A percentile compares a stretch with the other conserved stretches of the same genome.
phyloP scores from a whole-genome alignment of 2,329 filamentous ascomycete genomes.

The Trichoderma koningii region DNA sequence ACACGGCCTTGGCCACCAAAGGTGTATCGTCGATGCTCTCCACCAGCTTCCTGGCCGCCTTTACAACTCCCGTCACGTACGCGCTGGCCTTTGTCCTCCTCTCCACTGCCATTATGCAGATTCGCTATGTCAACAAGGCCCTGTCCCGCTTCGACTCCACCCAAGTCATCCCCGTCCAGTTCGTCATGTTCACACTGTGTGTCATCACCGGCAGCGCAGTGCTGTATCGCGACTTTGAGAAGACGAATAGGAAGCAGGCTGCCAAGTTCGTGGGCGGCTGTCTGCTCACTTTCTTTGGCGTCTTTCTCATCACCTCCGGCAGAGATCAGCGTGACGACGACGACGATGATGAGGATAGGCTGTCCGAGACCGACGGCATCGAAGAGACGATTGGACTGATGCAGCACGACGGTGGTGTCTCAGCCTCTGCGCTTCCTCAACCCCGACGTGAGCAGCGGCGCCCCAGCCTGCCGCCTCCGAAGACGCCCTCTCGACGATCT shows the following conservation, averaged over 20 bases:
- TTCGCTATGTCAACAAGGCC: conserved; percentile 87
- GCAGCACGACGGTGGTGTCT: conserved; percentile 48
- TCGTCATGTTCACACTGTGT: conserved; percentile 92
- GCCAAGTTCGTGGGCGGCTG: conserved; percentile 89
- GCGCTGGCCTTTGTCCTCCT: conserved; percentile 77
- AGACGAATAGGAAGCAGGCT: conserved; percentile 71
- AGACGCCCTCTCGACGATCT: conserved; percentile 49
- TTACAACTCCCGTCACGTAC: conserved; percentile 91
- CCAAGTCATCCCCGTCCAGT: conserved; percentile 96
- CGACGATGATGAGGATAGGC: conserved; percentile 52
- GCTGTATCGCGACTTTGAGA: conserved; percentile 92
- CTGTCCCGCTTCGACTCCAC: conserved; percentile 95
- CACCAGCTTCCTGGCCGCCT: conserved; percentile 82
- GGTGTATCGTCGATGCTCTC: conserved; percentile 94
- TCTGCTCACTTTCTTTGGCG: conserved; percentile 87
- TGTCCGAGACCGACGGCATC: conserved; percentile 59
- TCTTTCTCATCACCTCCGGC: conserved; percentile 95
- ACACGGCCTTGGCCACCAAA: conserved; percentile 95
- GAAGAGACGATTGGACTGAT: conserved; percentile 65
- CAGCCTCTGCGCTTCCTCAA: conserved; percentile 27
- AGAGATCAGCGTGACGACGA: conserved; percentile 57
- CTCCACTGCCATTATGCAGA: conserved; percentile 89
- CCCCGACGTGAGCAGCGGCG: conserved; percentile 1
- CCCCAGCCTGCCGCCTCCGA: conserved; percentile 33
- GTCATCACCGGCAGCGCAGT: conserved; percentile 94